These are phyloP conservation scores for Globisporangium orthogonon DNA, from an alignment of 352 stramenopile species.

Conservation along the genomic window DNA sequence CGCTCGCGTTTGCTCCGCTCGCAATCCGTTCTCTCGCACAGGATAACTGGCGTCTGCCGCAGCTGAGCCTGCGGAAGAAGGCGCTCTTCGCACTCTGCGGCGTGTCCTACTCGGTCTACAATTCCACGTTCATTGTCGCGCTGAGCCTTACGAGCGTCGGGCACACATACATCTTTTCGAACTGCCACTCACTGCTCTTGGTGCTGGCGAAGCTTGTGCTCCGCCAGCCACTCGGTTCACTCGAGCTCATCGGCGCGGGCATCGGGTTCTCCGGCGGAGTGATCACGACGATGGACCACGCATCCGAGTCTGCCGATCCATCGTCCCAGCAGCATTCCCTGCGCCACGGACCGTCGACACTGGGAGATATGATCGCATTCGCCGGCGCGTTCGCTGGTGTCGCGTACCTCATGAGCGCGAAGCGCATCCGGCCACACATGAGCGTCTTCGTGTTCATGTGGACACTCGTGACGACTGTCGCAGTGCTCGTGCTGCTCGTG, in stretches of 20 bases:
- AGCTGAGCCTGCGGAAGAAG: slow-evolving; percentile 11
- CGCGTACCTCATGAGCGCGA: slow-evolving; percentile 37
- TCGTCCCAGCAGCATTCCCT: neutral
- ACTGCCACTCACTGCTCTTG: slow-evolving; percentile 48
- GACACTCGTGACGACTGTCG: slow-evolving; percentile 24
- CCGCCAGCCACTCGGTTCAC: slow-evolving; percentile 18
- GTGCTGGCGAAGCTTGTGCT: slow-evolving; percentile 41
- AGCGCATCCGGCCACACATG: slow-evolving; percentile 28
- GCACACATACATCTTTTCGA: slow-evolving; percentile 53
- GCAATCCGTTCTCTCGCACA: slow-evolving; percentile 20
- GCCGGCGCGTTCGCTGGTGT: slow-evolving; percentile 40
- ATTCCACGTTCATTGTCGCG: slow-evolving; percentile 42
- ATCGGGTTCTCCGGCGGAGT: slow-evolving; percentile 37
- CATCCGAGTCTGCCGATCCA: neutral
- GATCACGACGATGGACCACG: slow-evolving; percentile 31
- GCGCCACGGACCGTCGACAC: slow-evolving; percentile 3
- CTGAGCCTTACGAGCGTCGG: slow-evolving; percentile 44
- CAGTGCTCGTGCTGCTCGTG: slow-evolving; percentile 24
- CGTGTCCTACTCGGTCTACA: slow-evolving; percentile 34
- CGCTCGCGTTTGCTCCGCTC: slow-evolving; percentile 26
- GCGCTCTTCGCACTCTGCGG: slow-evolving; percentile 22
- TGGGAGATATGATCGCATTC: slow-evolving; percentile 50
- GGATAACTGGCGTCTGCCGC: slow-evolving; percentile 13
- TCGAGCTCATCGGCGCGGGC: slow-evolving; percentile 32
- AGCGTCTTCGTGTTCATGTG: slow-evolving; percentile 40